Evolutionary conservation across 305 asterid species (phyloP).

Genomic region (Fraxinus paxiana): DNA sequence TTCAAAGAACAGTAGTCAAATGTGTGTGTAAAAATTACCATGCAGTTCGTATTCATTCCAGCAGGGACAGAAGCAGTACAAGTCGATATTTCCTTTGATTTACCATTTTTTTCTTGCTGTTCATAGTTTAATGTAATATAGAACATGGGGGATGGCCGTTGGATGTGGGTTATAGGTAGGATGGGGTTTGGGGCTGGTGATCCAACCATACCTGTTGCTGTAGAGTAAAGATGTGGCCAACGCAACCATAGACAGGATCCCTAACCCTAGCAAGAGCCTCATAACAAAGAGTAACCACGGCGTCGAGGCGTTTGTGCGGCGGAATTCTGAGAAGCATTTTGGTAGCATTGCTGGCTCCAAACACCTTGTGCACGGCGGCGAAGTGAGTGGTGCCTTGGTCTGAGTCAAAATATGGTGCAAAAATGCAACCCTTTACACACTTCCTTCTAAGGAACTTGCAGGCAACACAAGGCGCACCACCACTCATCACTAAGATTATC

Average conservation of each 20-base stretch:
- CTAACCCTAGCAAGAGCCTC: constrained; percentile 85
- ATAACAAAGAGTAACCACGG: constrained; percentile 74
- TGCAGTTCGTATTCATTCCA: not conserved
- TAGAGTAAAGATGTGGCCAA: constrained; percentile 68
- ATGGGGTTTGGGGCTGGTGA: not conserved
- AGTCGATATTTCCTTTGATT: not conserved
- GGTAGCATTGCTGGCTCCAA: constrained; percentile 90
- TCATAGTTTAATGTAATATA: not conserved
- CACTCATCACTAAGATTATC: not conserved
- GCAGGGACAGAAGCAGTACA: not conserved
- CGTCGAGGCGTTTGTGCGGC: constrained; percentile 69
- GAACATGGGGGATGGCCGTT: not conserved
- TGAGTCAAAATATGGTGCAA: constrained; percentile 82
- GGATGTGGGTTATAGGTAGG: not conserved
- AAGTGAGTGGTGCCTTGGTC: constrained; percentile 80
- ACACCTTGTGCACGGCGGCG: constrained; percentile 89
- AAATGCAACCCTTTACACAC: constrained; percentile 66
- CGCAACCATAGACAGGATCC: constrained; percentile 93
- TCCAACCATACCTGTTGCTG: constrained; percentile 61
- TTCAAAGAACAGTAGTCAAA: not conserved
- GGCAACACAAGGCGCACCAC: constrained; percentile 78
- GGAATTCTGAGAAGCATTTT: constrained; percentile 62
- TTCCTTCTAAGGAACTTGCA: constrained; percentile 88
- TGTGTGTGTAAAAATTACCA: not conserved
- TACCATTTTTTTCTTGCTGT: not conserved